phyloP scores from a whole-genome alignment of 2,329 filamentous ascomycete genomes.

The Penicillium sp. region DNA sequence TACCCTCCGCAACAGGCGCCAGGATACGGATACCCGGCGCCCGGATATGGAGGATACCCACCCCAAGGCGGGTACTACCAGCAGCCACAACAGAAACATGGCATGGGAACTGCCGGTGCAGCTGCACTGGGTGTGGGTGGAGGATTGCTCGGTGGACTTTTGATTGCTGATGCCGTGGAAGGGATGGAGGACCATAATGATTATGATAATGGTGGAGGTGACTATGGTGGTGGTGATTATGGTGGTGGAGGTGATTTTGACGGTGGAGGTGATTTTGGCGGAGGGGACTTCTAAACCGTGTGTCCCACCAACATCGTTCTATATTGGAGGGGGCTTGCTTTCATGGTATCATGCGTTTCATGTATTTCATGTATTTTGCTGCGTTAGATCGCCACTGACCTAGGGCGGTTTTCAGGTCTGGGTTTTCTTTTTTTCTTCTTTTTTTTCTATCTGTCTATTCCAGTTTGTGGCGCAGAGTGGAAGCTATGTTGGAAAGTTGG shows the following conservation, averaged over 20 bases:
- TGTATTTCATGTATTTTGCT: not conserved
- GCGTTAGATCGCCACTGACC: not conserved
- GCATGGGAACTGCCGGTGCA: slow-evolving; percentile 70
- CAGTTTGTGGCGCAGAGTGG: not conserved
- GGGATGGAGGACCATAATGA: slow-evolving; percentile 59
- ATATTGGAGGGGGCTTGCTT: not conserved
- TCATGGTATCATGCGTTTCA: no score
- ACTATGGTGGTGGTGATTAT: slow-evolving; percentile 13
- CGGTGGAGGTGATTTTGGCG: slow-evolving; percentile 35
- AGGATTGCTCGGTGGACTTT: slow-evolving; percentile 73
- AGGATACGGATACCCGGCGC: slow-evolving; percentile 16
- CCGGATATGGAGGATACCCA: slow-evolving; percentile 39
- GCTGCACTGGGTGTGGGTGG: slow-evolving; percentile 77
- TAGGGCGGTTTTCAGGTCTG: slow-evolving; percentile 10
- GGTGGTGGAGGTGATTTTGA: slow-evolving; percentile 18
- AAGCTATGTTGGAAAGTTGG: not conserved
- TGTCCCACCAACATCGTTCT: not conserved
- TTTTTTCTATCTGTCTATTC: no score
- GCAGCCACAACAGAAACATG: slow-evolving; percentile 47
- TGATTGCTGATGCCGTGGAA: slow-evolving; percentile 68
- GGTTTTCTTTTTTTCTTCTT: not conserved
- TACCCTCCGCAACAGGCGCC: slow-evolving; percentile 28
- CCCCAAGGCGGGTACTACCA: slow-evolving; percentile 39
- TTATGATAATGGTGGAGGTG: slow-evolving; percentile 29
- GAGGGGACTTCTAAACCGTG: slow-evolving; percentile 8